Base-by-base conservation (phyloP, 106 monocot genomes). In the Platanthera zijinensis region DNA sequence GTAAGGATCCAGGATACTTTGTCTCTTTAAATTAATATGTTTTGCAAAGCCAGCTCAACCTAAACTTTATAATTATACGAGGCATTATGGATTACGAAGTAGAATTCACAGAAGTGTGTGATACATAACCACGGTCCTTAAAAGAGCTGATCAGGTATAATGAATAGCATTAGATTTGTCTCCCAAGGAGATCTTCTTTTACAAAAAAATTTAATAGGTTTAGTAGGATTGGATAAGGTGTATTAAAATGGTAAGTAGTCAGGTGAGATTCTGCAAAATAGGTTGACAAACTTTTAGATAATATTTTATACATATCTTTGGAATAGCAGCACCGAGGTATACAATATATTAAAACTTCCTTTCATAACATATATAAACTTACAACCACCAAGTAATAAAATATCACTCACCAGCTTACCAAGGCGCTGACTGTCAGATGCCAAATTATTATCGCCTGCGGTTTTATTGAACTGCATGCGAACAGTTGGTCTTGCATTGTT, bases 361-460 rank as follows among this genome's bases (percentile, higher is more conserved):
- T 5, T 51, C 14, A 18, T 5, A 7, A 21, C 25, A 7, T 28
- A 7, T 21, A 18, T 5, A 21, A 72, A 48, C 1, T 22, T 6
- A 46, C 10, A 49, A 7, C 6, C 17, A 11, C 5, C 45, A n/a
- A 73, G 19, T 25, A 47, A 14, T 21, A 22, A 3, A 14, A 25
- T 7, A 51, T 19, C 10, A 79, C 88, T 82, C 81, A 86, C 91
- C 69, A 80, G 57, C 59, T 82, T 88, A 30, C 85, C 83, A 75
- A 53, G 52, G 51, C 39, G 72, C 3, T 74, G 82, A 69, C 71
- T 78, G 15, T 82, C 82, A 39, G 74, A 56, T 63, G 9, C 70
- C 30, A 67, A 25, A 78, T 71, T 75, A 45, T 81, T 87, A 45
- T 84, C 83, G 49, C 81, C 57, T 69, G 81, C 14, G 46, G 78